Base-by-base conservation (phyloP, 1,284 basidiomycete genomes). In the Microbotryum scabiosae region DNA sequence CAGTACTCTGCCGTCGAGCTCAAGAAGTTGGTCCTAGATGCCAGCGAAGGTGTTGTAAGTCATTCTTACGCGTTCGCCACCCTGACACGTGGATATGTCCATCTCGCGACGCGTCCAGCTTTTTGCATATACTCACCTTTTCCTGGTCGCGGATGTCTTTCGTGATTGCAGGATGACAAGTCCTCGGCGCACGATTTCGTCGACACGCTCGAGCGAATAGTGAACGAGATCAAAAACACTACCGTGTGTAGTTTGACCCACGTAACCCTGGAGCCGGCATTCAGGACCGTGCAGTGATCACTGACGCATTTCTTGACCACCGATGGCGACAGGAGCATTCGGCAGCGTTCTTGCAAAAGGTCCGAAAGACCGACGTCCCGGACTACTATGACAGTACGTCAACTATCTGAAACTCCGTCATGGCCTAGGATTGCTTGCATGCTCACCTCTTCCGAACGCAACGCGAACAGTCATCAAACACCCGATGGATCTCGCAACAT, bases 401-500 rank as follows among this genome's bases (percentile, higher is more conserved):
- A 14, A 2, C 10, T 32, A 3, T 14, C 16, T 10, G 23, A 53
- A 16, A 9, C 26, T 12, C 26, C 21, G n/a, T 16, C 51, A 18
- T 53, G 32, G 4, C 20, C 16, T 12, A 43, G 18, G n/a, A 9
- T 12, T 41, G n/a, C 14, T 21, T 23, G 26, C 16, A 5, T 23
- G 36, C 51, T 53, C 20, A 23, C 5, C 68, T 70, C 61, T 16
- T 12, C 21, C 12, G 20, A 26, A 28, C 14, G n/a, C 23, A 21
- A 23, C 73, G 81, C 83, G 56, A 97, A 97, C 82, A 94, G 79
- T 96, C 56, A 81, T 98, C 74, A 83, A 86, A 70, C 78, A 81
- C 9, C 94, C 94, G 0, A 97, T 97, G 88, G 85, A 85, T 67
- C 98, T 93, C 90, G 79, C 79, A n/a, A 79, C 78, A 47, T 93